These are phyloP conservation scores for Kwoniella europaea DNA, from an alignment of 768 basidiomycete genomes.

Conservation along the genomic window DNA sequence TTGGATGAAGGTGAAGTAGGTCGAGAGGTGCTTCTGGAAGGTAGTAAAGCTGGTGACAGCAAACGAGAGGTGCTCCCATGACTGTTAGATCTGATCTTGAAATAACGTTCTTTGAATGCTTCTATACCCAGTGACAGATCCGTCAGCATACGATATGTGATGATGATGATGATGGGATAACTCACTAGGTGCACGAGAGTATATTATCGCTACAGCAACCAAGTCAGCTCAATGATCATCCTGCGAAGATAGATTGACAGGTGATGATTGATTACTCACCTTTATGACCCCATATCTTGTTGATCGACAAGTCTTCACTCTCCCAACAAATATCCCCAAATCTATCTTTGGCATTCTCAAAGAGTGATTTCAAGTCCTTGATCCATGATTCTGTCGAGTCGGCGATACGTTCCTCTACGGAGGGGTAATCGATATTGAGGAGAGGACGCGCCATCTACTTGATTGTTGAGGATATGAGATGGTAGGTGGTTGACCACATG, in stretches of 20 bases:
- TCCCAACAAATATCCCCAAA: slow-evolving; percentile 97
- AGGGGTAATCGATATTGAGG: slow-evolving; percentile 25
- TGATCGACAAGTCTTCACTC: slow-evolving; percentile 18
- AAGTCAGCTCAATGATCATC: not conserved
- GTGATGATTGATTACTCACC: slow-evolving; percentile 63
- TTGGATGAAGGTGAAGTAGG: slow-evolving; percentile 21
- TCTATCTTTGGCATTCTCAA: slow-evolving; percentile 80
- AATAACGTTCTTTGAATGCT: slow-evolving; percentile 86
- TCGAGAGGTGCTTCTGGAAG: not conserved
- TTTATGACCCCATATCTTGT: slow-evolving; percentile 86
- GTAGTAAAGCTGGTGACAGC: slow-evolving; percentile 26
- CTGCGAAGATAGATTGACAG: not conserved
- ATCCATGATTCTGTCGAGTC: slow-evolving; percentile 76
- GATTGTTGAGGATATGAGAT: not conserved
- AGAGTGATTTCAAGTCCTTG: slow-evolving; percentile 75
- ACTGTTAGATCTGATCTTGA: slow-evolving; percentile 64
- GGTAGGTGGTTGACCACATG: not conserved
- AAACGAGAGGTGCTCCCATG: slow-evolving; percentile 59
- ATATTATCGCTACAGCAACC: slow-evolving; percentile 72
- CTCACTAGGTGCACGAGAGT: slow-evolving; percentile 84
- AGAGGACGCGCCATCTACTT: not conserved
- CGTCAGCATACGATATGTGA: too few relatives aligned
- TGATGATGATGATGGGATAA: not conserved
- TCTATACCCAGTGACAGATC: slow-evolving; percentile 23
- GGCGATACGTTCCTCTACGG: slow-evolving; percentile 36